Percentiles rank a stretch among this genome's conserved stretches.
Evolutionary conservation across 2,329 filamentous ascomycete genomes (phyloP).

Genomic region (Alternaria tenuissima): DNA sequence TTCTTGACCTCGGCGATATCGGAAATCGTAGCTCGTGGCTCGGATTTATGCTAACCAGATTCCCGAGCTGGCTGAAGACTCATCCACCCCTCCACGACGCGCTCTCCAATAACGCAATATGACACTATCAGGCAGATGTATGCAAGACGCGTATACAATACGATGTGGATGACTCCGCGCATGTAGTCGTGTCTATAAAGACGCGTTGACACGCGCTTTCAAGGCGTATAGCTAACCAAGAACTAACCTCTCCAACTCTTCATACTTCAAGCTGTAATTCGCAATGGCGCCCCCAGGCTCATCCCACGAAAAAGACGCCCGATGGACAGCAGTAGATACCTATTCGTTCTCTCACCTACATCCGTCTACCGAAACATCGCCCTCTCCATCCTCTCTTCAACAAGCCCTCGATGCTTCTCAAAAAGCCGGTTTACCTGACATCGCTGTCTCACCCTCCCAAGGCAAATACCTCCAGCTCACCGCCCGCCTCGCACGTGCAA

Average conservation of each 20-base stretch:
- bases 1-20: conserved; percentile 18
- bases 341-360: conserved; percentile 50
- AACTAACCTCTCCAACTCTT: neutral
- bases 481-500: conserved; percentile 37
- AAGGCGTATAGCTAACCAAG: neutral
- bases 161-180: neutral
- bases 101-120: neutral
- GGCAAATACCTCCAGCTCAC: conserved; percentile 48
- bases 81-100: conserved; percentile 3
- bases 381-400: conserved; percentile 37
- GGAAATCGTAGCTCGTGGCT: conserved; percentile 14
- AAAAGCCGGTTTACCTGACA: conserved; percentile 42
- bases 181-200: conserved; percentile 10
- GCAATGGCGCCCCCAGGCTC: conserved; percentile 14
- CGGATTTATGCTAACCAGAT: conserved; percentile 14
- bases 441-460: conserved; percentile 45
- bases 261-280: neutral
- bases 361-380: conserved; percentile 29
- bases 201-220: neutral
- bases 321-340: conserved; percentile 53
- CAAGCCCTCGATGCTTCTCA: conserved; percentile 32
- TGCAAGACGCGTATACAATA: neutral
- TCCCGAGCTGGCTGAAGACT: conserved; percentile 10
- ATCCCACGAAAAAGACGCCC: conserved; percentile 40
- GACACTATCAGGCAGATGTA: conserved; percentile 1